Percentiles rank a stretch among this genome's conserved stretches.
Evolutionary conservation across 2,329 filamentous ascomycete species (phyloP).

Genomic region (Neofusicoccum cordaticola): DNA sequence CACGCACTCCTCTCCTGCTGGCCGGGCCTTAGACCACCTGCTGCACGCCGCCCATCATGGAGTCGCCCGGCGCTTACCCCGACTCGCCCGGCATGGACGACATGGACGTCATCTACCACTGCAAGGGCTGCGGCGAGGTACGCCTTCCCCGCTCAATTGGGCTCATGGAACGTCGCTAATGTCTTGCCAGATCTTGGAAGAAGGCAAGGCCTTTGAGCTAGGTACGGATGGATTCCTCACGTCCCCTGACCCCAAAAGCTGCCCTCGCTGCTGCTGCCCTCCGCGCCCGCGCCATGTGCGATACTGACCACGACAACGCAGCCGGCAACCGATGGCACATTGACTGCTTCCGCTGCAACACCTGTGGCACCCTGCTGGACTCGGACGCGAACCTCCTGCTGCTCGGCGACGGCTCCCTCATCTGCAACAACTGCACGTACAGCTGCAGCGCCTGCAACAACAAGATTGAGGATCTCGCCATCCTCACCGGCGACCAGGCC

Average conservation of each 20-base stretch:
- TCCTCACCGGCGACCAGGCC: conserved; percentile 94
- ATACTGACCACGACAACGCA: conserved; percentile 37
- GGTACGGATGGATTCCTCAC: conserved; percentile 55
- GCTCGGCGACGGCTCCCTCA: conserved; percentile 93
- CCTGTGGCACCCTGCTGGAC: conserved; percentile 90
- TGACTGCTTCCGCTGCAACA: conserved; percentile 97
- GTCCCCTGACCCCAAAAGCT: conserved; percentile 14
- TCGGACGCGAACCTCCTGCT: conserved; percentile 96
- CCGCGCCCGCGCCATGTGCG: conserved; percentile 1
- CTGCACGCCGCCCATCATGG: conserved; percentile 40
- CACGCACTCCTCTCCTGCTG: not conserved
- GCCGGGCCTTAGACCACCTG: not conserved
- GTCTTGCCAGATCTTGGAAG: conserved; percentile 77
- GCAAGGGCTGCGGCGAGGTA: conserved; percentile 58
- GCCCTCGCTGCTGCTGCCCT: not conserved
- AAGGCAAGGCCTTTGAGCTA: conserved; percentile 97
- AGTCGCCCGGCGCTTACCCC: conserved; percentile 53
- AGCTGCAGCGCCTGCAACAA: conserved; percentile 95
- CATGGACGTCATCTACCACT: conserved; percentile 56
- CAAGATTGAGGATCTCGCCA: conserved; percentile 97
- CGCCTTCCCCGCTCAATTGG: conserved; percentile 19
- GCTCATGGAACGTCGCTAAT: conserved; percentile 18
- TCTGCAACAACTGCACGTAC: conserved; percentile 99
- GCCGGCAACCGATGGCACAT: conserved; percentile 98
- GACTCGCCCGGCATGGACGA: conserved; percentile 47